Conservation (phyloP, 345 rosid species). For the Lepidium africanum region DNA sequence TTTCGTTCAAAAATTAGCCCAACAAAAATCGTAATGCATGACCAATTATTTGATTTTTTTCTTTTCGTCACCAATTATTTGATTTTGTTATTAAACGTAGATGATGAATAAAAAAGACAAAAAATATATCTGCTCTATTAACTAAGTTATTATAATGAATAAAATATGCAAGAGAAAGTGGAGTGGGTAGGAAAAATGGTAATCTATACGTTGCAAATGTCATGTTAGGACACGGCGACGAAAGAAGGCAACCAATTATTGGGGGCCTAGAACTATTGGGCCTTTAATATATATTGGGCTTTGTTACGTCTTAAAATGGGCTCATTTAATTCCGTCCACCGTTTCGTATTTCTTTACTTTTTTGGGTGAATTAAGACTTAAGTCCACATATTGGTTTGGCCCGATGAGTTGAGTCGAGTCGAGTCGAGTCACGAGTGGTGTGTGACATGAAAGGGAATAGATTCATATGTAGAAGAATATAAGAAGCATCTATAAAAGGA, state of each 20-base stretch:
- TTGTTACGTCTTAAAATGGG: background rate
- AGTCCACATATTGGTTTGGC: background rate
- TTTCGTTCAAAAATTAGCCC: background rate
- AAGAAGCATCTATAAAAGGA: slow-evolving; percentile 7
- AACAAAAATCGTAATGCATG: background rate
- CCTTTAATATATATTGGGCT: background rate
- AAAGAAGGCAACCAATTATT: background rate
- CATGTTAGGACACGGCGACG: background rate
- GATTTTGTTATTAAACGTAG: background rate
- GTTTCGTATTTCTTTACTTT: background rate
- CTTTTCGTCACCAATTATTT: no score
- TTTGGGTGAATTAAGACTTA: background rate
- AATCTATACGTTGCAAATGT: background rate
- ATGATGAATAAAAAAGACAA: background rate
- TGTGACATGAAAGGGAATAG: slow-evolving; percentile 20
- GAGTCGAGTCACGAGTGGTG: background rate
- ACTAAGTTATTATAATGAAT: background rate
- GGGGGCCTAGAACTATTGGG: background rate
- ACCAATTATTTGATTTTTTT: no score
- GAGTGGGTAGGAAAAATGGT: background rate
- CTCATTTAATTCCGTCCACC: background rate
- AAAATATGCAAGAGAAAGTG: background rate
- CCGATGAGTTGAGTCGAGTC: background rate
- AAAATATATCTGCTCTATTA: background rate
- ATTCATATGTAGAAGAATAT: background rate